phyloP scores from a whole-genome alignment of 2,329 filamentous ascomycete genomes.

The Aureobasidium leucospermi region DNA sequence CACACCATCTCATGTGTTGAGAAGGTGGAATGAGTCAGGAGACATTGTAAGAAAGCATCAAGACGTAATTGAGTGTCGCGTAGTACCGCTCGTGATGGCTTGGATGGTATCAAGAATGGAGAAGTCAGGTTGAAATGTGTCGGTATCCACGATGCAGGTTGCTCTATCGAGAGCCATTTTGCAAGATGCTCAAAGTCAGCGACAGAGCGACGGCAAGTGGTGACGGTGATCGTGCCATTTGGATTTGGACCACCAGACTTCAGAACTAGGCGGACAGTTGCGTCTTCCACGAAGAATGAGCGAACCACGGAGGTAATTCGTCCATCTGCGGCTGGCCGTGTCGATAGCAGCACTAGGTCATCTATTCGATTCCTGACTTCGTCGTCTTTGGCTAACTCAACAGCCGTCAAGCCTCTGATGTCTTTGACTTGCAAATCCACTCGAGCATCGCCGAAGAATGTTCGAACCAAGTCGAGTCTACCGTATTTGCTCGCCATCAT shows the following conservation, averaged over 20 bases:
- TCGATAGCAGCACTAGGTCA: conserved; percentile 78
- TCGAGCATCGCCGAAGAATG: conserved; percentile 77
- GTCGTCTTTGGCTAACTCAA: conserved; percentile 95
- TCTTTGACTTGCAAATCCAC: conserved; percentile 83
- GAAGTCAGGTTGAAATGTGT: conserved; percentile 69
- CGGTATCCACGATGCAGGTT: conserved; percentile 93
- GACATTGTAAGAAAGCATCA: conserved; percentile 79
- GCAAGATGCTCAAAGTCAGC: conserved; percentile 87
- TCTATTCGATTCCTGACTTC: conserved; percentile 95
- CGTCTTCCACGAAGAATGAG: conserved; percentile 96
- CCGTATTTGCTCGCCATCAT: conserved; percentile 99
- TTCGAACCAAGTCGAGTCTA: conserved; percentile 83
- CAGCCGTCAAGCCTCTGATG: conserved; percentile 79
- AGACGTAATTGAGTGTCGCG: conserved; percentile 81
- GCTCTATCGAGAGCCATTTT: conserved; percentile 75
- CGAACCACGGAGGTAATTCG: conserved; percentile 88
- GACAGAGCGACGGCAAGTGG: conserved; percentile 82
- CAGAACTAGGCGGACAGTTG: conserved; percentile 81
- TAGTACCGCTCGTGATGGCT: conserved; percentile 78
- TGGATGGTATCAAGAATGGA: conserved; percentile 87
- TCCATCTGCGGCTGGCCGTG: conserved; percentile 62
- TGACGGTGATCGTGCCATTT: conserved; percentile 80
- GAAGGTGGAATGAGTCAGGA: conserved; percentile 86
- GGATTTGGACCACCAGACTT: conserved; percentile 87
- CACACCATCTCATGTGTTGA: conserved; percentile 94